Base-by-base conservation (phyloP, 1,139 yeast species). In the Hyphopichia fennica region DNA sequence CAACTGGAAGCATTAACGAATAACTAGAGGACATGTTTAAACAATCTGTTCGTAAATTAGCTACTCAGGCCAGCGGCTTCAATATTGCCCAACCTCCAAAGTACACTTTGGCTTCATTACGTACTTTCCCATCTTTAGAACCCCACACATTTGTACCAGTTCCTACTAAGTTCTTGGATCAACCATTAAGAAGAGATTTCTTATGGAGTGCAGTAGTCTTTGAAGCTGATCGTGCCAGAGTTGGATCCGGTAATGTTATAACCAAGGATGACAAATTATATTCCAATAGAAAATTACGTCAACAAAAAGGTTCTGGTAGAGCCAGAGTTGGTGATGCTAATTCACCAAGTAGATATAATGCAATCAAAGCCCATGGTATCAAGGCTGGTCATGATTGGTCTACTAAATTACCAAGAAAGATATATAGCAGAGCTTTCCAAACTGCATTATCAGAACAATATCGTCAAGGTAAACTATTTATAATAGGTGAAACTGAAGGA, bases 321-420 rank as follows among this genome's bases (percentile, higher is more conserved):
- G 99, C 99, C 43, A 85, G 99, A 74, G 85, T 82, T 46, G 99
- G 99, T 70, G 97, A 90, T 67, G 90, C 89, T 45, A 93, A 93
- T 56, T 88, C 96, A 18, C 99, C 99, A 36, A 87, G 84, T 42
- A 81, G 96, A 67, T 84, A 82, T 58, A 90, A 87, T 57, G 96
- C 96, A 58, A 91, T 93, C 39, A 78, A 87, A 51, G 98, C 98
- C 0, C 82, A 87, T 58, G 97, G 95, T 19, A 84, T 95, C 59
- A 79, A 78, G 45, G 97, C 96, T 14, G 96, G 96, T 37, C 95
- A 88, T 60, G 95, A 89, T 63, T 84, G 87, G 79, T 78, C 91
- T 32, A 87, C 97, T 3, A 81, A 77, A n/a, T 74, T 95, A 51
- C 96, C 96, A 17, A 61, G 63, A 23, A 84, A 88, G 60, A 75